Evolutionary conservation across 2,329 filamentous ascomycete species (phyloP).

Genomic region (Xylaria multiplex): DNA sequence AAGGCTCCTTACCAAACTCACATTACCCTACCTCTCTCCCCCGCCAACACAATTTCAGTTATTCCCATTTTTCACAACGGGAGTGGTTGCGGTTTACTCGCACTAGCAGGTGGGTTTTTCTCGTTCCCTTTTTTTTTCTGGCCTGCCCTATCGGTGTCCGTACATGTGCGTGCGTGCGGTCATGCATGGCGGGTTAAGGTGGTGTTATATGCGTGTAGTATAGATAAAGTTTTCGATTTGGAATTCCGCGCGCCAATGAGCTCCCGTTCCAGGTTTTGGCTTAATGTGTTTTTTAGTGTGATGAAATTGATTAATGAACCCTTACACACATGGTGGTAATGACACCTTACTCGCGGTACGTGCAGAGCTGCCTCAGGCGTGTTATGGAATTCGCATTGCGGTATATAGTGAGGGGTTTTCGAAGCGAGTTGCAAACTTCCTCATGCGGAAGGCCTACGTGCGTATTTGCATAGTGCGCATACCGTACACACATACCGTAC

Average conservation of each 20-base stretch:
- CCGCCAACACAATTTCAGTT: no score
- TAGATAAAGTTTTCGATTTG: slow-evolving; percentile 33
- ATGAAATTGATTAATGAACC: background rate
- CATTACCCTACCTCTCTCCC: no score
- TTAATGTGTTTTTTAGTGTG: background rate
- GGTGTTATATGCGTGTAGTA: slow-evolving; percentile 21
- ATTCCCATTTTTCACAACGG: no score
- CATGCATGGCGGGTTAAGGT: slow-evolving; percentile 6
- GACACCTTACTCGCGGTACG: background rate
- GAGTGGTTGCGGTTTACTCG: no score
- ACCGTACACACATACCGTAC: background rate
- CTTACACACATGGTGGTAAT: background rate
- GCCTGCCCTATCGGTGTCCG: background rate
- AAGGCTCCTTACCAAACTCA: no score
- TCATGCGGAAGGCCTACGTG: background rate
- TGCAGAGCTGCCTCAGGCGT: background rate
- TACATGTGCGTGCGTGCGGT: background rate
- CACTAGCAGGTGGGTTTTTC: background rate
- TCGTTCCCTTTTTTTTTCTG: no score
- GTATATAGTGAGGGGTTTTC: background rate
- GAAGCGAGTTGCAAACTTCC: background rate
- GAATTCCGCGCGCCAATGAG: slow-evolving; percentile 27
- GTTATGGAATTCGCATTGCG: slow-evolving; percentile 3
- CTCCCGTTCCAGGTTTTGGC: background rate
- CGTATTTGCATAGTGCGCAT: no score